Conservation (phyloP, 495 filamentous ascomycete species). For the Penicillium riverlandense region DNA sequence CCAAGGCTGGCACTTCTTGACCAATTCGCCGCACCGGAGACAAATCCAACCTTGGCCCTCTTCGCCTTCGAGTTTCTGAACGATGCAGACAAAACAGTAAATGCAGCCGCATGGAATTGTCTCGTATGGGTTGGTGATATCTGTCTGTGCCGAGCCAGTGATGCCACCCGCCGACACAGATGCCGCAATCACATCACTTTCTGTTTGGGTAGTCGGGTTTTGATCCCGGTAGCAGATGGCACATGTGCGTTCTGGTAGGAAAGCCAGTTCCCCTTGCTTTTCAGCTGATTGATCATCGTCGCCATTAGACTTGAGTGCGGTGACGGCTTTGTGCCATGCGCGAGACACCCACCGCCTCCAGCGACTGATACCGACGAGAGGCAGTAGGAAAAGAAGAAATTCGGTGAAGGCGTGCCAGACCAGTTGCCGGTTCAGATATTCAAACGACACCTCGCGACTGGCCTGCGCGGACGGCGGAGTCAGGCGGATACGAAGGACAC, state of each 20-base stretch:
- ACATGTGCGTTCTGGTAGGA: constrained; percentile 88
- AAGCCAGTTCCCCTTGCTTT: constrained; percentile 66
- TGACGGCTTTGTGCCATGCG: constrained; percentile 70
- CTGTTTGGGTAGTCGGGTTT: constrained; percentile 60
- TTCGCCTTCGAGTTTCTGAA: constrained; percentile 79
- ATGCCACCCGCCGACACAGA: constrained; percentile 61
- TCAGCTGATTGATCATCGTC: constrained; percentile 39
- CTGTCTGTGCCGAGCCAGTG: constrained; percentile 82
- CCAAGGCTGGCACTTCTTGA: constrained; percentile 92
- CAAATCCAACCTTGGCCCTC: constrained; percentile 97
- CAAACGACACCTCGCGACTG: constrained; percentile 85
- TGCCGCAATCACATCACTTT: constrained; percentile 59
- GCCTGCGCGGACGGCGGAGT: constrained; percentile 75
- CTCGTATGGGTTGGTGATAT: constrained; percentile 95
- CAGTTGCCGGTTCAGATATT: constrained; percentile 94
- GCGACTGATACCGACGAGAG: constrained; percentile 83
- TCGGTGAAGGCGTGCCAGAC: constrained; percentile 99
- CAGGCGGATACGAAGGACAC: constrained; percentile 77
- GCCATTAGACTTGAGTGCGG: constrained; percentile 47
- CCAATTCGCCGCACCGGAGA: constrained; percentile 75
- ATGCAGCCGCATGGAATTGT: constrained; percentile 84
- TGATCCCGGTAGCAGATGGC: constrained; percentile 97
- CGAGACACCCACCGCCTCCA: constrained; percentile 88
- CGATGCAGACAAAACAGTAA: constrained; percentile 97
- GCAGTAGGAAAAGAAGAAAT: constrained; percentile 91